These are phyloP conservation scores for Caloboletus inedulis DNA, from an alignment of 1,284 basidiomycete genomes.

Conservation along the genomic window DNA sequence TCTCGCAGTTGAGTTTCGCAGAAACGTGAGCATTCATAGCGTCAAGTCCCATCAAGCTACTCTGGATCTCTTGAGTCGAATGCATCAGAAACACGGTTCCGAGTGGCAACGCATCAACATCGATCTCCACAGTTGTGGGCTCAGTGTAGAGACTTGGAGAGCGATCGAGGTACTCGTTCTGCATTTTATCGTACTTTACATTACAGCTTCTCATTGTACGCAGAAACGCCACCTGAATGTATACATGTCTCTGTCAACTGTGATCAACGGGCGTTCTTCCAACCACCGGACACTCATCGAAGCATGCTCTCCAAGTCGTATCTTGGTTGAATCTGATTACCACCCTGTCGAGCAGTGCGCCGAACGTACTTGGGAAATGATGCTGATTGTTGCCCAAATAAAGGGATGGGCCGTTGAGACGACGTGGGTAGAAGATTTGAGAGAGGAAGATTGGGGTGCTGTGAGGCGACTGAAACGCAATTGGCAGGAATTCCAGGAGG, in stretches of 20 bases:
- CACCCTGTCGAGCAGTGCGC: constrained; percentile 52
- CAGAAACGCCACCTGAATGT: constrained; percentile 67
- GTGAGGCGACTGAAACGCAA: constrained; percentile 64
- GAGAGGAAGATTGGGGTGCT: constrained; percentile 51
- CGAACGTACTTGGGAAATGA: constrained; percentile 66
- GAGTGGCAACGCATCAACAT: constrained; percentile 61
- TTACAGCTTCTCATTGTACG: constrained; percentile 8
- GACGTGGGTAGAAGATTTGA: constrained; percentile 46
- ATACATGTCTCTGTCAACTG: constrained; percentile 76
- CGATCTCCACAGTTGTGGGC: constrained; percentile 76
- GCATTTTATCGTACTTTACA: background rate
- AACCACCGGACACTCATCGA: constrained; percentile 58
- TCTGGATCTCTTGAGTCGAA: constrained; percentile 53
- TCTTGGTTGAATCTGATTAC: constrained; percentile 79
- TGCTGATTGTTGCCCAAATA: constrained; percentile 57
- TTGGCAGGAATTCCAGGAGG: constrained; percentile 57
- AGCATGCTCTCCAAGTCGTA: constrained; percentile 53
- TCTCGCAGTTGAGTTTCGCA: constrained; percentile 66
- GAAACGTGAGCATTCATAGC: constrained; percentile 77
- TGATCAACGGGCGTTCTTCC: constrained; percentile 67
- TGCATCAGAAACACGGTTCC: constrained; percentile 49
- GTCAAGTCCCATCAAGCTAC: constrained; percentile 70
- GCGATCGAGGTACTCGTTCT: constrained; percentile 54
- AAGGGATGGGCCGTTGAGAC: constrained; percentile 67
- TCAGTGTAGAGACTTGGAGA: constrained; percentile 66